Base-by-base conservation (phyloP, 2,329 filamentous ascomycete species). In the Anisogramma anomala region DNA sequence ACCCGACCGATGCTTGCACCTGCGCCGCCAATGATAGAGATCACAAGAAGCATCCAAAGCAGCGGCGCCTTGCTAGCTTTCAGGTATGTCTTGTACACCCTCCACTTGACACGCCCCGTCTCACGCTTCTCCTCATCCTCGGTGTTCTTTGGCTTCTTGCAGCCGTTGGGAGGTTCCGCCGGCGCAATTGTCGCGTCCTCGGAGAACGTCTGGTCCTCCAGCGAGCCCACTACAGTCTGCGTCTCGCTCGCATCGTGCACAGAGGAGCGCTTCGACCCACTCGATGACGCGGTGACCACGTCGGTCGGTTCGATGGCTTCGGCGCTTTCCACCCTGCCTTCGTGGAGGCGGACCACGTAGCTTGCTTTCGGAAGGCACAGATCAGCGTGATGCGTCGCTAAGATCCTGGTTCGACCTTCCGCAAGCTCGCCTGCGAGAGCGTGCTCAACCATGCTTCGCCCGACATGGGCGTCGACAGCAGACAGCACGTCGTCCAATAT, bases 371-470 rank as follows among this genome's bases (percentile, higher is more conserved):
- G 52, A 15, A 55, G 39, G 26, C 58, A 58, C 42, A 59, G 49
- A 33, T 60, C 58, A 1, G 53, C 50, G 30, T 61, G 58, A 53
- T 78, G 74, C 0, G 78, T 78, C 34, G 80, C 77, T 4, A 79
- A 64, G 33, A 82, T 76, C 0, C 75, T 77, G 0, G 78, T 82
- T 23, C 77, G 64, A 15, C 69, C 67, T 8, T 40, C 35, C 31
- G 65, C 60, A 0, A 75, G 70, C 1, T 76, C 62, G 7, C 66
- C 64, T 22, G 67, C 64, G 33, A 77, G 60, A 0, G 72, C 72
- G 33, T 65, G 54, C 44, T 76, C 52, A 9, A 60, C 72, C 8
- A 77, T 72, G 35, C 66, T 61, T 3, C 63, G 55, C 11, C 64
- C 62, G 5, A 66, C 59, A 14, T 66, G 60, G 5, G 62, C 57